Percentiles rank a stretch among this genome's conserved stretches.
Conservation (phyloP, 1,284 basidiomycete genomes). For the Ceratobasidium sp. region DNA sequence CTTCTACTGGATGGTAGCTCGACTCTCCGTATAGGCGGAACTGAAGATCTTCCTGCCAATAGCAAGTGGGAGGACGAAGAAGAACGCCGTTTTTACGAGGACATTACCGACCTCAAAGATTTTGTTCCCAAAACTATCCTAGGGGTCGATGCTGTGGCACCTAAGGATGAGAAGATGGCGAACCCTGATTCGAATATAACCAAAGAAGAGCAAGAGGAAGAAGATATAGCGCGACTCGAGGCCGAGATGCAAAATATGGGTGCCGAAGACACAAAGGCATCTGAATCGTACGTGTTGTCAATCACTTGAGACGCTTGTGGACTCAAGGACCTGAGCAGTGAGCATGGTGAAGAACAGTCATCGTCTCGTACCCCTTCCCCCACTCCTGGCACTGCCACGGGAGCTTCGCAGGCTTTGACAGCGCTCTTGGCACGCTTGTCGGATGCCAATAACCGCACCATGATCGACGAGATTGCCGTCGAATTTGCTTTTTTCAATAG, state of each 20-base stretch:
- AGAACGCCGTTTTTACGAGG: constrained; percentile 93
- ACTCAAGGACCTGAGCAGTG: not conserved
- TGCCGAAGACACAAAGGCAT: constrained; percentile 50
- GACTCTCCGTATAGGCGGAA: constrained; percentile 57
- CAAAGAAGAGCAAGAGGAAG: constrained; percentile 56
- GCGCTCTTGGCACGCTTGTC: constrained; percentile 93
- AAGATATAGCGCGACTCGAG: constrained; percentile 64
- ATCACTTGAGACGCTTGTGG: not conserved
- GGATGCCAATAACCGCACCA: constrained; percentile 89
- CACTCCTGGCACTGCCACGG: constrained; percentile 74
- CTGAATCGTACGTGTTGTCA: constrained; percentile 24
- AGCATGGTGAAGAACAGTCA: constrained; percentile 35
- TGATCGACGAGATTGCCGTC: constrained; percentile 94
- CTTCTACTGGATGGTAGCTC: constrained; percentile 63
- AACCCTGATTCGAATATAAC: constrained; percentile 50
- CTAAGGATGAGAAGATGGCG: constrained; percentile 51
- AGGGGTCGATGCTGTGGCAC: constrained; percentile 71
- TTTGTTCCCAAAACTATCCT: constrained; percentile 89
- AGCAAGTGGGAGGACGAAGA: constrained; percentile 99
- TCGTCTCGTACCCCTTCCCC: constrained; percentile 63
- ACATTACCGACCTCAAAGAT: constrained; percentile 90
- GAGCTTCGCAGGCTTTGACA: constrained; percentile 89
- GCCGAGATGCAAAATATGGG: constrained; percentile 60
- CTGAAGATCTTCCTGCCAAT: constrained; percentile 62
- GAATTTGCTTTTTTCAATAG: constrained; percentile 98